Conservation (phyloP, 2,329 filamentous ascomycete species). For the Diatrype stigma region DNA sequence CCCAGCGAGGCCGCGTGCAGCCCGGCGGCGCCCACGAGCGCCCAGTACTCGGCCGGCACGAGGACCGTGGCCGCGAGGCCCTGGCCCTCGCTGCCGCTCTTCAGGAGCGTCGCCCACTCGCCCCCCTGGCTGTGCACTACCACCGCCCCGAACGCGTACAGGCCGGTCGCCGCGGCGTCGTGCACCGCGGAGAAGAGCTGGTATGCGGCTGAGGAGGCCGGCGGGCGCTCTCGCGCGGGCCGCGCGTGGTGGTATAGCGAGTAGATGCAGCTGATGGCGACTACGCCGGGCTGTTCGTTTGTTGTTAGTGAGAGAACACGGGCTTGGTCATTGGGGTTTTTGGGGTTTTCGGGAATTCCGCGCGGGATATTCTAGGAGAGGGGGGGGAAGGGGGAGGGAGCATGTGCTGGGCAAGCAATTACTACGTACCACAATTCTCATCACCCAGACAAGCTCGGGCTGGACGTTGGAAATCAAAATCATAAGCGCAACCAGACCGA, state of each 20-base stretch:
- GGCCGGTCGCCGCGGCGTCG: constrained; percentile 55
- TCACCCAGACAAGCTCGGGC: constrained; percentile 65
- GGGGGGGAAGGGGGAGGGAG: background rate
- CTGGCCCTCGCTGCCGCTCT: constrained; percentile 23
- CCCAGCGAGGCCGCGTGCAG: constrained; percentile 68
- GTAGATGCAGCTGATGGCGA: constrained; percentile 68
- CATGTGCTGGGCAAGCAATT: background rate
- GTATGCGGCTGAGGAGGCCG: constrained; percentile 81
- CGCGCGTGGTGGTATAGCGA: constrained; percentile 76
- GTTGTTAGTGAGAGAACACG: too few species aligned
- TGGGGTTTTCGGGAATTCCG: too few species aligned
- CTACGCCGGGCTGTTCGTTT: constrained; percentile 72
- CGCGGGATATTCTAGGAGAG: background rate
- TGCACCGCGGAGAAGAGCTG: constrained; percentile 76
- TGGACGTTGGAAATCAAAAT: constrained; percentile 70
- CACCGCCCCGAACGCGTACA: constrained; percentile 54
- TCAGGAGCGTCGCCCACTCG: constrained; percentile 66
- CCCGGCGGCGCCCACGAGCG: constrained; percentile 57
- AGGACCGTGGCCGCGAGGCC: constrained; percentile 53
- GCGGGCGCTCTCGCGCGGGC: constrained; percentile 65
- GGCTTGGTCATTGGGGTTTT: constrained; percentile 15
- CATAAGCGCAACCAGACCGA: constrained; percentile 69
- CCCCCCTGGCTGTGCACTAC: constrained; percentile 39
- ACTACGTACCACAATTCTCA: constrained; percentile 67
- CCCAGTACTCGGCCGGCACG: constrained; percentile 63